phyloP scores from a whole-genome alignment of 2,329 filamentous ascomycete species.

The Cordyceps militaris region DNA sequence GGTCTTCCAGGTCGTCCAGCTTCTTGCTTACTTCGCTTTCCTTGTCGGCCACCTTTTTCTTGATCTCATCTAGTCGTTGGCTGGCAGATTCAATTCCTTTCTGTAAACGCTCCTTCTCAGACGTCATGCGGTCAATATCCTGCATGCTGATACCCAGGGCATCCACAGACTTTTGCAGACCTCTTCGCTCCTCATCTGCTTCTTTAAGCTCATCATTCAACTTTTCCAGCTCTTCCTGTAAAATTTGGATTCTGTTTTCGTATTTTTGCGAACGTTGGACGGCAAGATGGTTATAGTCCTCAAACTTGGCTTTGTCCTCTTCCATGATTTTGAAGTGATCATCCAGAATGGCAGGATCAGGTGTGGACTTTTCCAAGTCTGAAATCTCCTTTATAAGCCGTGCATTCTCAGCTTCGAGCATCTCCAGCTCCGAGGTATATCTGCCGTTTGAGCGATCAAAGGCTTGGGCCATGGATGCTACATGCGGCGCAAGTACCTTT shows the following conservation, averaged over 20 bases:
- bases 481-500: constrained; percentile 70
- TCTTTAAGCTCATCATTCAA: constrained; percentile 66
- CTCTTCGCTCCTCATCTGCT: constrained; percentile 72
- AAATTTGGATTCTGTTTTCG: constrained; percentile 66
- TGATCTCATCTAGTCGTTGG: constrained; percentile 73
- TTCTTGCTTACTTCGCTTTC: constrained; percentile 80
- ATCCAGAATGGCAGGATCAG: constrained; percentile 76
- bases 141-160: constrained; percentile 92
- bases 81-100: constrained; percentile 74
- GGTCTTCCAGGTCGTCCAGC: constrained; percentile 85
- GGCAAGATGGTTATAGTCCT: constrained; percentile 84
- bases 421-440: constrained; percentile 75
- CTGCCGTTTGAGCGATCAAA: constrained; percentile 82
- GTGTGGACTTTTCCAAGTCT: constrained; percentile 78
- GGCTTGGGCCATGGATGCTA: constrained; percentile 77
- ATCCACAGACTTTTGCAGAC: constrained; percentile 80
- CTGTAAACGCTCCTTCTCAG: constrained; percentile 88
- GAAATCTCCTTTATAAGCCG: constrained; percentile 79
- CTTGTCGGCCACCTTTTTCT: constrained; percentile 74
- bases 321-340: constrained; percentile 89
- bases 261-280: constrained; percentile 84
- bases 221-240: constrained; percentile 83
- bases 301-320: constrained; percentile 90
- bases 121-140: constrained; percentile 98
- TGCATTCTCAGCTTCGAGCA: constrained; percentile 80